Base-by-base conservation (phyloP, 345 rosid species). In the Crucihimalaya himalaica region DNA sequence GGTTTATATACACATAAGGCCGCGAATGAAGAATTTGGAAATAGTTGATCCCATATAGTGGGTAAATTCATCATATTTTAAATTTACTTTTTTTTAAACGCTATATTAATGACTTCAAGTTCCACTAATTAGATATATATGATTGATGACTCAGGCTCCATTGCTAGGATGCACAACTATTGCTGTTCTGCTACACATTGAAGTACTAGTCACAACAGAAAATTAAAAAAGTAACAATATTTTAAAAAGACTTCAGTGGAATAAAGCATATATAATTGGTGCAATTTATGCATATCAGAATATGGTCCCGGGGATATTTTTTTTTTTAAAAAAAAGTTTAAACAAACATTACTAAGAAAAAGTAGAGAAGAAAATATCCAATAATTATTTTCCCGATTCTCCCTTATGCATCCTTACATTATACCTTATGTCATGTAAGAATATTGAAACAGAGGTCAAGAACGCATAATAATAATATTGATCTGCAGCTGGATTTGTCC, bases 261-360 rank as follows among this genome's bases (percentile, higher is more conserved):
- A 75, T 59, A 75, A 51, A 75, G 57, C 50, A 75, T 60, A 39
- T 15, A 68, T 56, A 47, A 66, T 51, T 51, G 55, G 73, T 40
- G 54, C 29, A 13, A 45, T 63, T 63, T n/a, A 21, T 48, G 55
- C 68, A 39, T 14, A 40, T 16, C 18, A 51, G 62, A 60, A 60
- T 59, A 75, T 61, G 63, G 56, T 60, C 57, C 69, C 21, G 56
- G 11, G 47, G 25, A 51, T 23, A n/a, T n/a, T n/a, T n/a, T n/a
- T n/a, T n/a, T n/a, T n/a, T n/a, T n/a, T n/a, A n/a, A n/a, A 23
- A 23, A 2, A 60, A 31, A 40, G 46, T 50, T 50, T 73, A 58
- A 58, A 54, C 67, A 57, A 57, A 59, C 40, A 51, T 20, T 66
- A 48, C 53, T 28, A 21, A 66, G 28, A 25, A n/a, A 57, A 50